These are phyloP conservation scores for Coniochaeta sp. DNA, from an alignment of 2,329 filamentous ascomycete species.

Conservation along the genomic window DNA sequence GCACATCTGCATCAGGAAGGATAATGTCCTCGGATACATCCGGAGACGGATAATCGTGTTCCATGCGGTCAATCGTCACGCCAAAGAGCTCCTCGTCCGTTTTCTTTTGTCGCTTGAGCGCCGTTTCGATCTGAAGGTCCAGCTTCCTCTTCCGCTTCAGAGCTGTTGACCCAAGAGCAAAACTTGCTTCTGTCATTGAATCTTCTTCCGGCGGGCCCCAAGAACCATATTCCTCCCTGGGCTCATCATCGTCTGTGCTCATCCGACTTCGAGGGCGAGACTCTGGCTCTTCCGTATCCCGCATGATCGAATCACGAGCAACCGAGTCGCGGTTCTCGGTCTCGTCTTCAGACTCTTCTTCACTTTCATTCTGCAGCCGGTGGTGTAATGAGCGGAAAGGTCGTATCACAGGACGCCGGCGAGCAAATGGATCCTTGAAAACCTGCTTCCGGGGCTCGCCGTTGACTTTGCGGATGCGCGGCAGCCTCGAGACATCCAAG, in stretches of 20 bases:
- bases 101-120: conserved; percentile 74
- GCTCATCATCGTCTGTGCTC: conserved; percentile 51
- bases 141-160: conserved; percentile 66
- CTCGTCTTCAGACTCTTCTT: conserved; percentile 88
- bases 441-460: conserved; percentile 51
- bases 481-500: conserved; percentile 56
- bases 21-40: conserved; percentile 41
- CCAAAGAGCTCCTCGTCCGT: conserved; percentile 72
- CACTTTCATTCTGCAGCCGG: conserved; percentile 64
- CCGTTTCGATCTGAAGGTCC: conserved; percentile 58
- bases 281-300: conserved; percentile 80
- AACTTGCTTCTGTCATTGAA: conserved; percentile 66
- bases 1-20: conserved; percentile 36
- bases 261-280: conserved; percentile 73
- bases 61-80: conserved; percentile 47
- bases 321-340: conserved; percentile 49
- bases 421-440: conserved; percentile 61
- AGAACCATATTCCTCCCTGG: conserved; percentile 39
- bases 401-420: conserved; percentile 49
- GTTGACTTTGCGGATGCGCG: conserved; percentile 67
- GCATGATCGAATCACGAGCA: conserved; percentile 49
- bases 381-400: conserved; percentile 77
- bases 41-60: conserved; percentile 38
- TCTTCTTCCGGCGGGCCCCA: conserved; percentile 51
- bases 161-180: conserved; percentile 47